Percentiles rank a stretch among this genome's conserved stretches.
These are phyloP conservation scores for Ascobolus immersus DNA, from an alignment of 495 filamentous ascomycete genomes.

Conservation along the genomic window DNA sequence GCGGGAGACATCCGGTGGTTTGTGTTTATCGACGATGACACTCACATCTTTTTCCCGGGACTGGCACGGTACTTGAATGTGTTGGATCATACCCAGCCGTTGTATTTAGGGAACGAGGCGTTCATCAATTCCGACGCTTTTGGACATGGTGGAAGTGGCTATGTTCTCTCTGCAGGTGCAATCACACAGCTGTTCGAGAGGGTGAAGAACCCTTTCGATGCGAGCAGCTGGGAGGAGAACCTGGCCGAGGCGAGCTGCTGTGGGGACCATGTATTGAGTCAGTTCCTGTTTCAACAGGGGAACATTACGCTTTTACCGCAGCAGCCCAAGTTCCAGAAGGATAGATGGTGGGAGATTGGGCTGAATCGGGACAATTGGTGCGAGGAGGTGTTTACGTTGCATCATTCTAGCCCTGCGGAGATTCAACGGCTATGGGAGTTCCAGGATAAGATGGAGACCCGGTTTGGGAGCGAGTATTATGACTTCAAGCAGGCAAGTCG, in stretches of 20 bases:
- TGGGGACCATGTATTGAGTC: conserved; percentile 39
- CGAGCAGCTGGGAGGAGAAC: conserved; percentile 21
- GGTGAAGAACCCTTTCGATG: too few relatives aligned
- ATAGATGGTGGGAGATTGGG: not conserved
- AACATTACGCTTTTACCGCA: not conserved
- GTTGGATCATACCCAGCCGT: conserved; percentile 25
- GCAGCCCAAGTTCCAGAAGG: not conserved
- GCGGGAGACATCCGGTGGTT: conserved; percentile 33
- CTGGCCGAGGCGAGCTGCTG: conserved; percentile 35
- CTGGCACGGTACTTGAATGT: conserved; percentile 29
- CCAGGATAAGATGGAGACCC: not conserved
- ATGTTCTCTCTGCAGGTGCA: conserved; percentile 33
- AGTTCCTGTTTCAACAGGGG: not conserved
- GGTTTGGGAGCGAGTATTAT: too few relatives aligned
- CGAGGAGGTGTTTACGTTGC: not conserved
- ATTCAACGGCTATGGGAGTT: not conserved
- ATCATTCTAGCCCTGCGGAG: not conserved
- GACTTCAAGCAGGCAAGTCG: too few relatives aligned
- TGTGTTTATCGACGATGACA: conserved; percentile 44
- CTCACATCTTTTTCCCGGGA: conserved; percentile 38
- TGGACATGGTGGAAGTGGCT: conserved; percentile 43
- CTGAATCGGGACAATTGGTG: not conserved
- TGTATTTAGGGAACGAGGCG: conserved; percentile 35
- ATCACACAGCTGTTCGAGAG: conserved; percentile 23
- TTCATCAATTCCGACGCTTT: conserved; percentile 30